phyloP scores from a whole-genome alignment of 192 early-diverging fungal species.

The Geranomyces michiganensis region DNA sequence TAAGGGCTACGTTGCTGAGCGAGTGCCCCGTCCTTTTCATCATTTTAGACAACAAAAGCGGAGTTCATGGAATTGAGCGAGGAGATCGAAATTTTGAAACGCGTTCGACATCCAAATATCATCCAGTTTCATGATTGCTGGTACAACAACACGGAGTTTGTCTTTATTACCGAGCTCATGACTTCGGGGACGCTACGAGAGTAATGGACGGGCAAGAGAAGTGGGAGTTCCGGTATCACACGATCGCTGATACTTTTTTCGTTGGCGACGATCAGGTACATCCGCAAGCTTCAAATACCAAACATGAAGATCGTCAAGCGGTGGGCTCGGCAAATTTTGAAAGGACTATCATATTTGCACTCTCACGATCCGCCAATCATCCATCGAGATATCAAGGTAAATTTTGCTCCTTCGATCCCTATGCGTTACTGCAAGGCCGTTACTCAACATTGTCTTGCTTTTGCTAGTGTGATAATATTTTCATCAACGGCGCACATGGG shows the following conservation, averaged over 20 bases:
- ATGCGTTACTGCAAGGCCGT: neutral
- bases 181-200: constrained; percentile 81
- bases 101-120: constrained; percentile 80
- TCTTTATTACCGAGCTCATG: constrained; percentile 85
- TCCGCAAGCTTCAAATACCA: constrained; percentile 70
- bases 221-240: neutral
- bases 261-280: constrained; percentile 54
- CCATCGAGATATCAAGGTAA: constrained; percentile 76
- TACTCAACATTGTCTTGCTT: neutral
- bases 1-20: neutral
- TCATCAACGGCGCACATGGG: constrained; percentile 82
- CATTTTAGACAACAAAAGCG: constrained; percentile 65
- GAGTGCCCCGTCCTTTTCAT: neutral
- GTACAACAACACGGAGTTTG: constrained; percentile 74
- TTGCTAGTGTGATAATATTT: constrained; percentile 75
- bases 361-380: constrained; percentile 79
- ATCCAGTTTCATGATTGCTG: constrained; percentile 79
- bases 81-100: constrained; percentile 79
- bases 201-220: constrained; percentile 42
- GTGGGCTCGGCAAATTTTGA: constrained; percentile 80
- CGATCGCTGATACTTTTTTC: neutral
- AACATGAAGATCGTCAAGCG: constrained; percentile 77
- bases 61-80: constrained; percentile 72
- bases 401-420: neutral
- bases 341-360: constrained; percentile 76